A percentile compares a stretch with the other conserved stretches of the same genome.
These are phyloP conservation scores for Puccinellia tenuiflora DNA, from an alignment of 176 grass and related monocot genomes.

Conservation along the genomic window DNA sequence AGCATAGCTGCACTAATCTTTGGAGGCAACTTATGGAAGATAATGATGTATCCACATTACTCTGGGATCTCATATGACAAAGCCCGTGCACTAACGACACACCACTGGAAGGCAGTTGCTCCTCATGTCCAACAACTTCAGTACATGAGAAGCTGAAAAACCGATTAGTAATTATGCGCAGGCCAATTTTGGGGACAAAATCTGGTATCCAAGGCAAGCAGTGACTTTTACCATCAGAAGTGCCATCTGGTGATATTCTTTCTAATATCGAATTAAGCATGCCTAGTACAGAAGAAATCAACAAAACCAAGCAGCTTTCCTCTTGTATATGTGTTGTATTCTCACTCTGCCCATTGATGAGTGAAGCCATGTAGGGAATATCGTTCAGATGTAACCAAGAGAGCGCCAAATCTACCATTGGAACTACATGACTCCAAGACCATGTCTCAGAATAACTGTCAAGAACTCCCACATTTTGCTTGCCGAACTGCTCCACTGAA, in stretches of 20 bases:
- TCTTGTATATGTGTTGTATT: conserved; percentile 18
- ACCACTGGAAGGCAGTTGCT: conserved; percentile 12
- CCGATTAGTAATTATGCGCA: conserved; percentile 56
- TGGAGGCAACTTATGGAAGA: conserved; percentile 70
- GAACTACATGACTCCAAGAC: conserved; percentile 75
- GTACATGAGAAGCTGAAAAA: conserved; percentile 45
- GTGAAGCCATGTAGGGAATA: conserved; percentile 39
- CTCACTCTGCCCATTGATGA: conserved; percentile 27
- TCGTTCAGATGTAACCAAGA: conserved; percentile 61
- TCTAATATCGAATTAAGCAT: conserved; percentile 76
- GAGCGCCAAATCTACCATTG: conserved; percentile 73
- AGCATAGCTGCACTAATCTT: conserved; percentile 60
- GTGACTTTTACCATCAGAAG: conserved; percentile 23
- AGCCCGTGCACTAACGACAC: conserved; percentile 49
- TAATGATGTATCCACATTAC: conserved; percentile 48
- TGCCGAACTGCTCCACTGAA: conserved; percentile 42
- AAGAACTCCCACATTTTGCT: conserved; percentile 30
- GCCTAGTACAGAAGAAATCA: conserved; percentile 74
- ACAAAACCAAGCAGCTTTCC: conserved; percentile 48
- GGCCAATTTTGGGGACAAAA: conserved; percentile 86
- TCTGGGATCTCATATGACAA: conserved; percentile 49
- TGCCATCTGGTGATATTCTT: conserved; percentile 53
- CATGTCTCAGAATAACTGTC: conserved; percentile 37
- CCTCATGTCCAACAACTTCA: conserved; percentile 20
- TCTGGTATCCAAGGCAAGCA: conserved; percentile 69